These are phyloP conservation scores for Aspergillus jensenii DNA, from an alignment of 2,329 filamentous ascomycete genomes.

Conservation along the genomic window DNA sequence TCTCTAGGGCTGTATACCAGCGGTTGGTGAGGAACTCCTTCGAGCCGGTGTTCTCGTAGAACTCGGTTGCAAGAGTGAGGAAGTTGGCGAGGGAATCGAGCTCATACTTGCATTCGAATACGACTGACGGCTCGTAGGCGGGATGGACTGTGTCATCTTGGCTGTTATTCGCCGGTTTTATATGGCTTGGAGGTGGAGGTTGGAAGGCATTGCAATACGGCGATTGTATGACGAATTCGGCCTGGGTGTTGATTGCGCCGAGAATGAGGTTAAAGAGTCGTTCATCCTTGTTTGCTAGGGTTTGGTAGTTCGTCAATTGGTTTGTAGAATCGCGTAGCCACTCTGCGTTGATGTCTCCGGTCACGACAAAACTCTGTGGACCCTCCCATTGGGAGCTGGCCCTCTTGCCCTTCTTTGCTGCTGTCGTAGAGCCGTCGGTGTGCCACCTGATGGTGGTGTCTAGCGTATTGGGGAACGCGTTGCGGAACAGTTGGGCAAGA, in stretches of 20 bases:
- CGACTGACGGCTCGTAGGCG: slow-evolving; percentile 74
- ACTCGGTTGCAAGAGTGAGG: slow-evolving; percentile 80
- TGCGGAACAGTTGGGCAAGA: slow-evolving; percentile 88
- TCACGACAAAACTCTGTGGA: slow-evolving; percentile 88
- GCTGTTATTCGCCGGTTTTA: slow-evolving; percentile 71
- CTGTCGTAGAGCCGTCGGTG: slow-evolving; percentile 56
- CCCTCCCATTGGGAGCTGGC: slow-evolving; percentile 73
- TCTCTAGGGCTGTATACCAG: slow-evolving; percentile 77
- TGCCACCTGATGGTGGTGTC: slow-evolving; percentile 91
- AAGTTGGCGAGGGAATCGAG: slow-evolving; percentile 94
- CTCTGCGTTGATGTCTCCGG: slow-evolving; percentile 88
- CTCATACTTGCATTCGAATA: slow-evolving; percentile 99
- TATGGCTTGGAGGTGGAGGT: slow-evolving; percentile 78
- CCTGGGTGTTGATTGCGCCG: slow-evolving; percentile 93
- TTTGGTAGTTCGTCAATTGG: slow-evolving; percentile 86
- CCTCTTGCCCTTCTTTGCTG: slow-evolving; percentile 34
- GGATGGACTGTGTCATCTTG: slow-evolving; percentile 85
- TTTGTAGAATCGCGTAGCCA: slow-evolving; percentile 94
- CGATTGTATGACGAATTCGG: slow-evolving; percentile 89
- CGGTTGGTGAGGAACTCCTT: slow-evolving; percentile 74
- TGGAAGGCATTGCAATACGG: slow-evolving; percentile 99
- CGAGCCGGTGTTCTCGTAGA: slow-evolving; percentile 75
- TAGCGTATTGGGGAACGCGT: slow-evolving; percentile 87
- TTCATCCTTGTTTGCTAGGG: slow-evolving; percentile 76
- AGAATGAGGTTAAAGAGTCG: slow-evolving; percentile 77